A percentile compares a stretch with the other conserved stretches of the same genome.
phyloP scores from a whole-genome alignment of 2,329 filamentous ascomycete species.

The Chaetomiaceae sp. region DNA sequence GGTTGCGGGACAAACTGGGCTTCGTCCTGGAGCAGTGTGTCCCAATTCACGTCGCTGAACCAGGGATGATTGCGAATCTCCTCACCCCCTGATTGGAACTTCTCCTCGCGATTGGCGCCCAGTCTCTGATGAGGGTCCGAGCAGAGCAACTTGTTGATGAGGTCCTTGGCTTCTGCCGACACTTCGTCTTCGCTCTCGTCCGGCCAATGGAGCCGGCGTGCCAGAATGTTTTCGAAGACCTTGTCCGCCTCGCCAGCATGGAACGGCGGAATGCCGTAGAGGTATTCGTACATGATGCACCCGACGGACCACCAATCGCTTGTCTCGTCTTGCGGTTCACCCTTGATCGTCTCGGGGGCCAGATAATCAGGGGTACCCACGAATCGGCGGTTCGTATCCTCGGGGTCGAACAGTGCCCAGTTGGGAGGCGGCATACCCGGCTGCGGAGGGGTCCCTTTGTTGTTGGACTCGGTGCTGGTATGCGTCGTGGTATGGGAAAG shows the following conservation, averaged over 20 bases:
- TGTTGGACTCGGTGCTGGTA: slow-evolving; percentile 40
- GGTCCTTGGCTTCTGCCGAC: slow-evolving; percentile 83
- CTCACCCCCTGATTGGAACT: slow-evolving; percentile 75
- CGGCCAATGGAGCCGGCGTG: slow-evolving; percentile 87
- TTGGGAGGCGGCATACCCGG: slow-evolving; percentile 79
- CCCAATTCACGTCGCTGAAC: slow-evolving; percentile 87
- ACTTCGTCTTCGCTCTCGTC: slow-evolving; percentile 74
- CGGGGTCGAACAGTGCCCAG: slow-evolving; percentile 89
- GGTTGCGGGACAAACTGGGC: slow-evolving; percentile 90
- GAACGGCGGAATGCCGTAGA: slow-evolving; percentile 91
- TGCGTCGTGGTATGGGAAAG: slow-evolving; percentile 51
- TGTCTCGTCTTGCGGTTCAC: slow-evolving; percentile 91
- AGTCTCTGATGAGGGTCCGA: slow-evolving; percentile 76
- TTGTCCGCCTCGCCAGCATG: slow-evolving; percentile 84
- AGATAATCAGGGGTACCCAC: slow-evolving; percentile 97
- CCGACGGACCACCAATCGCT: slow-evolving; percentile 99
- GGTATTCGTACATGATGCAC: slow-evolving; percentile 94
- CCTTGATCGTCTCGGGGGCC: slow-evolving; percentile 93
- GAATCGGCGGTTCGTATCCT: slow-evolving; percentile 87
- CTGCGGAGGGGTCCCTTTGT: slow-evolving; percentile 57
- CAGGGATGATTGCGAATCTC: slow-evolving; percentile 88
- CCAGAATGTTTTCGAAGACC: slow-evolving; percentile 94
- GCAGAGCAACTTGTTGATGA: slow-evolving; percentile 89
- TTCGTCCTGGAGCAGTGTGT: slow-evolving; percentile 85
- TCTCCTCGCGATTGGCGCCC: slow-evolving; percentile 80